Evolutionary conservation across 768 basidiomycete species (phyloP).

Genomic region (Podaxis sp.): DNA sequence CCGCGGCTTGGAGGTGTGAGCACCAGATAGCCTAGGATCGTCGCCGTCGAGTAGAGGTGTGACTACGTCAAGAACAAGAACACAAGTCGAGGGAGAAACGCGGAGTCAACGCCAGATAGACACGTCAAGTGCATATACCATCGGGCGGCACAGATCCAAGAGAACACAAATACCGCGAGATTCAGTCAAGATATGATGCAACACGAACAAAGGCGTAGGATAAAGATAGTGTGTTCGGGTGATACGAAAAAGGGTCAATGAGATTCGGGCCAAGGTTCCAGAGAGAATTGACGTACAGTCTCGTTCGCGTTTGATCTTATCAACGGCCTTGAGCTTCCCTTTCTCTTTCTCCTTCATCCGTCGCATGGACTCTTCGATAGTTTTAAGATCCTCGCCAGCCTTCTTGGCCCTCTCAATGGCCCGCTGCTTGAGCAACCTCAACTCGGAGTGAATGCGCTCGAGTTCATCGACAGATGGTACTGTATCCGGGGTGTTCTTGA

Average conservation of each 20-base stretch:
- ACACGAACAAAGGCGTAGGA: slow-evolving; percentile 30
- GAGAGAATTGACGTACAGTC: slow-evolving; percentile 59
- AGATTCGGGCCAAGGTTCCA: slow-evolving; percentile 19
- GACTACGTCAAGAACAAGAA: slow-evolving; percentile 19
- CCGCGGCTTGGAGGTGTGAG: slow-evolving; percentile 43
- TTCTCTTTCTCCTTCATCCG: slow-evolving; percentile 75
- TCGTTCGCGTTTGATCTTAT: slow-evolving; percentile 72
- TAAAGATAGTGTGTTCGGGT: background rate
- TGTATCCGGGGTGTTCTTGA: slow-evolving; percentile 62
- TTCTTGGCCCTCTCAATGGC: slow-evolving; percentile 68
- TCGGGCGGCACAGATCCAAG: background rate
- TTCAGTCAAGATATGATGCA: background rate
- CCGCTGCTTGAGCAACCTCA: slow-evolving; percentile 50
- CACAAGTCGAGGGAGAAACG: background rate
- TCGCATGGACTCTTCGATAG: slow-evolving; percentile 75
- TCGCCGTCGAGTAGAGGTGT: slow-evolving; percentile 52
- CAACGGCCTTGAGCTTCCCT: slow-evolving; percentile 69
- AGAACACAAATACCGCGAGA: slow-evolving; percentile 1
- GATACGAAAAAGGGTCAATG: slow-evolving; percentile 21
- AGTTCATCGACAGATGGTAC: slow-evolving; percentile 77
- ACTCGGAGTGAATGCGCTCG: slow-evolving; percentile 61
- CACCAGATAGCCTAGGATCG: slow-evolving; percentile 40
- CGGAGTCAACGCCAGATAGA: background rate
- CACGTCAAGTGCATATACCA: background rate
- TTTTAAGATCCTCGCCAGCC: slow-evolving; percentile 72